Evolutionary conservation across 176 grass and related monocot genomes (phyloP).

Genomic region (Oropetium thomaeum): DNA sequence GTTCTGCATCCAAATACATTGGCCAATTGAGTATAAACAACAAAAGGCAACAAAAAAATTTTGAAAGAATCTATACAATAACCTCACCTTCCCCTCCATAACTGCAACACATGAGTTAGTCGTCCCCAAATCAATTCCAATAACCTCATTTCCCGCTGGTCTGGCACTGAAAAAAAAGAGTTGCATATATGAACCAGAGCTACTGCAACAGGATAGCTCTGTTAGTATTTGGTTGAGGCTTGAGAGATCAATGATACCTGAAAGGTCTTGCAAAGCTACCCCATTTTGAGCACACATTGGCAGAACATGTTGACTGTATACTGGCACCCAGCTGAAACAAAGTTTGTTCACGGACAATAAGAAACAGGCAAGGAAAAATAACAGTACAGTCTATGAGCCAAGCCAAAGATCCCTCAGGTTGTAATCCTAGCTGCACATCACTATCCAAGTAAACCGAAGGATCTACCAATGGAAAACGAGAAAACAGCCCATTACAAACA

Average conservation of each 20-base stretch:
- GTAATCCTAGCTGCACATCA: background rate
- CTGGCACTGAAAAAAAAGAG: constrained; percentile 14
- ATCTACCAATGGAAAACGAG: background rate
- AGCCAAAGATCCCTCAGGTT: background rate
- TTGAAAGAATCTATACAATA: no score
- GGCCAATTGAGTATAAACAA: background rate
- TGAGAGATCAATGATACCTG: constrained; percentile 5
- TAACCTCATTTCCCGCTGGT: constrained; percentile 9
- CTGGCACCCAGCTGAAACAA: constrained; percentile 17
- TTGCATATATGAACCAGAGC: background rate
- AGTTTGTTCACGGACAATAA: background rate
- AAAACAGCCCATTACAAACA: background rate
- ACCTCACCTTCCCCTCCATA: constrained; percentile 28
- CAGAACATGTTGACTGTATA: constrained; percentile 6
- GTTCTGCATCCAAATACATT: constrained; percentile 32
- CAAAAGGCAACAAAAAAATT: background rate
- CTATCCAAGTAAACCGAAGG: background rate
- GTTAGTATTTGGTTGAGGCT: background rate
- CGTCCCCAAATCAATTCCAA: constrained; percentile 28
- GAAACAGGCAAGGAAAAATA: background rate
- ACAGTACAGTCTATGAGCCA: background rate
- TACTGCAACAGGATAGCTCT: background rate
- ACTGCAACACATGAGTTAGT: constrained; percentile 25
- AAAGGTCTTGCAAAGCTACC: constrained; percentile 17
- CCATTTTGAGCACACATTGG: constrained; percentile 5